Base-by-base conservation (phyloP, 1,284 basidiomycete genomes). In the Cutaneotrichosporon dermatis region DNA sequence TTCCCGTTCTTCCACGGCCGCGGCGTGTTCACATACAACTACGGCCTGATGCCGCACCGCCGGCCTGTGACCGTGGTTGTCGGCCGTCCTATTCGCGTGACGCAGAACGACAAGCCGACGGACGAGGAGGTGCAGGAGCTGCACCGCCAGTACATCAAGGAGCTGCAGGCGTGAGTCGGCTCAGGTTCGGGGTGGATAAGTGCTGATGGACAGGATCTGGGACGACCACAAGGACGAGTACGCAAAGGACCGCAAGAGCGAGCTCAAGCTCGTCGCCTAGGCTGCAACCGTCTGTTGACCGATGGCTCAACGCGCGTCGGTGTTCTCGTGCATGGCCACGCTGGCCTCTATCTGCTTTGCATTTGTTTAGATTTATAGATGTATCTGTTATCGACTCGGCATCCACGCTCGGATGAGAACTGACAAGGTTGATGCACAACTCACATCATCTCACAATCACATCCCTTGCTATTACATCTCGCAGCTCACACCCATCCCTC, bases 1-100 rank as follows among this genome's bases (percentile, higher is more conserved):
- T 79, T 99, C n/a, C 95, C 95, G 25, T 77, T 95, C 45, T 95
- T 97, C 78, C 92, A 95, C 76, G 93, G 93, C 3, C 82, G 92
- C 65, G 91, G 92, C 15, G 55, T 65, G 16, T 65, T 65, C 60
- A 65, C 61, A 43, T 65, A 95, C 79, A 94, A 92, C 68, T 80
- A 92, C 62, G 77, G 77, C 7, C 65, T 79, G 49, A 77, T 79
- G 86, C 95, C 95, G 1, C 98, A 96, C 76, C 85, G 95, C 54
- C 86, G 92, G 74, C 88, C 89, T 61, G 90, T 97, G 34, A 89
- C 90, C 62, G 96, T 98, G 67, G 87, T 89, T 91, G 8, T 63
- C 40, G 51, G 48, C 42, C 36, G 46, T 10, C 59, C 57, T 13
- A 54, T 60, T 43, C 36, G 37, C 43, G 40, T 91, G 16, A 81